These are phyloP conservation scores for Penicillium canariense DNA, from an alignment of 495 filamentous ascomycete genomes.

Conservation along the genomic window DNA sequence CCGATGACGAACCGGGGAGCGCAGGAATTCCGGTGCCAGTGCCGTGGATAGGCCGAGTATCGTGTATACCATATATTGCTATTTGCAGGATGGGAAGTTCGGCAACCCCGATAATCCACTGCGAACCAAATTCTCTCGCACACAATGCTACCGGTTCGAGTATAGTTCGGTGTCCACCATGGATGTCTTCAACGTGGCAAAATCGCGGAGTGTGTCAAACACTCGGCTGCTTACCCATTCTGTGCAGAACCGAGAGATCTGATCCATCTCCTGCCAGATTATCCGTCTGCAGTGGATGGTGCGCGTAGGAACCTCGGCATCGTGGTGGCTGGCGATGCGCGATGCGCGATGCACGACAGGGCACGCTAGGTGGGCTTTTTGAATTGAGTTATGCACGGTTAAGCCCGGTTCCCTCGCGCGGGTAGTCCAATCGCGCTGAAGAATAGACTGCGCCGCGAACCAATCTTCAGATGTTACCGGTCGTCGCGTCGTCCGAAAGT, in stretches of 20 bases:
- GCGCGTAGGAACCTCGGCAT: conserved; percentile 1
- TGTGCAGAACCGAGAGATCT: neutral
- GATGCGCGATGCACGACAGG: neutral
- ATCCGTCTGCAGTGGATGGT: too few species aligned
- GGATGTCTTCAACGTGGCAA: conserved; percentile 24
- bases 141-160: neutral
- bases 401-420: neutral
- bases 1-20: neutral
- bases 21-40: neutral
- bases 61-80: neutral
- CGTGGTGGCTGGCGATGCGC: conserved; percentile 16
- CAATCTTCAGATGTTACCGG: too few species aligned
- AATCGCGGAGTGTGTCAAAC: conserved; percentile 17
- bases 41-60: neutral
- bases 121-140: conserved; percentile 1
- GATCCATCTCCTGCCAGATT: neutral
- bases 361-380: too few species aligned
- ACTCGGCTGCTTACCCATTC: neutral
- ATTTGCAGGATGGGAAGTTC: neutral
- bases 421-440: neutral
- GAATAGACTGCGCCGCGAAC: neutral
- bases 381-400: conserved; percentile 13
- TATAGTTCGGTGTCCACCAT: conserved; percentile 15
- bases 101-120: neutral
- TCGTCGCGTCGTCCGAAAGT: too few species aligned